A percentile compares a stretch with the other conserved stretches of the same genome.
Evolutionary conservation across 2,329 filamentous ascomycete species (phyloP).

Genomic region (Colletotrichum godetiae): DNA sequence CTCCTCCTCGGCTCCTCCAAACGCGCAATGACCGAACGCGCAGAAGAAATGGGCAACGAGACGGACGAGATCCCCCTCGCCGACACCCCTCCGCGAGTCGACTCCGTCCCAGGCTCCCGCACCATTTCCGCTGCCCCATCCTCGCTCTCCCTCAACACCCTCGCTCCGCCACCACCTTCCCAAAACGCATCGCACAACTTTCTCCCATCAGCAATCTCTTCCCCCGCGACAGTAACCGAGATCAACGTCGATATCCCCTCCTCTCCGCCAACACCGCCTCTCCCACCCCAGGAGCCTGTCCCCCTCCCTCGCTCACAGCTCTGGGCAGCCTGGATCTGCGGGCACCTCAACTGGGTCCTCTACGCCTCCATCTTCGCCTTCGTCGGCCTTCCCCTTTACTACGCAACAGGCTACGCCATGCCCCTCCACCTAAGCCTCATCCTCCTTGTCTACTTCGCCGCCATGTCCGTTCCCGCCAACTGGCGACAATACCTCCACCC

Average conservation of each 20-base stretch:
- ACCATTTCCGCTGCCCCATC: slow-evolving; percentile 36
- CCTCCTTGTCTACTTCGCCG: slow-evolving; percentile 62
- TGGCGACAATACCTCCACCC: slow-evolving; percentile 68
- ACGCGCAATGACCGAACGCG: slow-evolving; percentile 60
- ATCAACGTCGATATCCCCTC: background rate
- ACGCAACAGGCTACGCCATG: slow-evolving; percentile 62
- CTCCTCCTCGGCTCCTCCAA: slow-evolving; percentile 63
- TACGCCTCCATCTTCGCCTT: slow-evolving; percentile 60
- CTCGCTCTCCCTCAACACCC: slow-evolving; percentile 35
- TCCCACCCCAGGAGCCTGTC: slow-evolving; percentile 52
- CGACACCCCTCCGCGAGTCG: slow-evolving; percentile 21
- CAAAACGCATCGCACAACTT: slow-evolving; percentile 38
- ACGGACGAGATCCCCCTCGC: slow-evolving; percentile 61
- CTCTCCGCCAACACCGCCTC: slow-evolving; percentile 4
- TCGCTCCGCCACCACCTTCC: slow-evolving; percentile 33
- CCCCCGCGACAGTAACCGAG: background rate
- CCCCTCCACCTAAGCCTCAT: slow-evolving; percentile 59
- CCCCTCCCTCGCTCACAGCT: slow-evolving; percentile 58
- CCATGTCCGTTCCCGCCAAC: slow-evolving; percentile 57
- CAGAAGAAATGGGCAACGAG: slow-evolving; percentile 60
- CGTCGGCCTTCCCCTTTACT: slow-evolving; percentile 66
- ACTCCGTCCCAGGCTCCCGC: slow-evolving; percentile 38
- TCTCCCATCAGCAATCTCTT: slow-evolving; percentile 36
- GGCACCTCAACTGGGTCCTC: slow-evolving; percentile 57
- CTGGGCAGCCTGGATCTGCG: slow-evolving; percentile 60